These are phyloP conservation scores for Nitzschia inconspicua DNA, from an alignment of 108 stramenopile species.

Conservation along the genomic window DNA sequence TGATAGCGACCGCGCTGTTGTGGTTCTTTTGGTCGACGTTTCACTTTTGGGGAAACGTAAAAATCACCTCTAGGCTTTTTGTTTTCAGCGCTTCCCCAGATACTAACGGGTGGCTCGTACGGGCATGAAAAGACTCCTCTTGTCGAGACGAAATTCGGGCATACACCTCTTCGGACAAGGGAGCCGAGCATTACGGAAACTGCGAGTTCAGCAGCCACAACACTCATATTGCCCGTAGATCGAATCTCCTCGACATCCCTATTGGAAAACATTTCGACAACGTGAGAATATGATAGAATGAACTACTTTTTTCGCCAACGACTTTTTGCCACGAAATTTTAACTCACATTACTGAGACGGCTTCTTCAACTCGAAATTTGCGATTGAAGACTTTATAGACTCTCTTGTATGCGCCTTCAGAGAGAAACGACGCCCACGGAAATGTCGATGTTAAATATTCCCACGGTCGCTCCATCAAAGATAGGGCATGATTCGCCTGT, in stretches of 20 bases:
- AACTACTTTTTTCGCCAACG: neutral
- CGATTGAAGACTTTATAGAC: conserved; percentile 84
- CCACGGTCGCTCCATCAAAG: conserved; percentile 61
- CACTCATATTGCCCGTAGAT: conserved; percentile 63
- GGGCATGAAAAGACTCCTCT: conserved; percentile 71
- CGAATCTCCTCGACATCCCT: conserved; percentile 74
- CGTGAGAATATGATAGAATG: neutral
- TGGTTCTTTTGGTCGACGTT: conserved; percentile 23
- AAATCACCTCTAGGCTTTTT: conserved; percentile 48
- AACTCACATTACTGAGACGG: conserved; percentile 87
- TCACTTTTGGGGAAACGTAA: conserved; percentile 20
- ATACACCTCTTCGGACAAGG: conserved; percentile 79
- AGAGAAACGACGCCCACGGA: conserved; percentile 79
- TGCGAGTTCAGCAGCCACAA: conserved; percentile 85
- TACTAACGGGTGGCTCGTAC: conserved; percentile 52
- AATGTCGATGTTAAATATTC: conserved; percentile 45
- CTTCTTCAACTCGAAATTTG: conserved; percentile 47
- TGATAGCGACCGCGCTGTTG: conserved; percentile 54
- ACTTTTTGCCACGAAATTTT: neutral
- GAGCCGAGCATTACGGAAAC: conserved; percentile 81
- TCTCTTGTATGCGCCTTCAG: conserved; percentile 91
- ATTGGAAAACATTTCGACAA: conserved; percentile 1
- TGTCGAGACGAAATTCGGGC: conserved; percentile 91
- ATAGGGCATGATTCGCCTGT: conserved; percentile 7
- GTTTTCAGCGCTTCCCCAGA: conserved; percentile 67